Conservation (phyloP, 225 moss, liverwort and hornwort species). For the Rhytidiadelphus loreus region DNA sequence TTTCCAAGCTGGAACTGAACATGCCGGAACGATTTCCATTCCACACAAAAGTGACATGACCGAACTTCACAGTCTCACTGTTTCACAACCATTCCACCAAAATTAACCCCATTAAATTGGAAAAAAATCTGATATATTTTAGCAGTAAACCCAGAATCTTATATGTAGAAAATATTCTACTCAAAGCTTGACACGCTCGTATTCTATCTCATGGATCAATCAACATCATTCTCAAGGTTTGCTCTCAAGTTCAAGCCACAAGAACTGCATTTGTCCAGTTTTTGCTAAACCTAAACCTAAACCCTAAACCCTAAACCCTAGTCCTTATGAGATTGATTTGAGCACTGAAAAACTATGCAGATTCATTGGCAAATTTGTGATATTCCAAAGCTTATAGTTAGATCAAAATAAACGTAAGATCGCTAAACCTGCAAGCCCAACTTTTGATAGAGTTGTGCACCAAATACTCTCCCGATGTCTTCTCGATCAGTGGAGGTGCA, state of each 20-base stretch:
- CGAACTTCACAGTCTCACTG: slow-evolving; percentile 97
- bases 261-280: background rate
- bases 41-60: slow-evolving; percentile 96
- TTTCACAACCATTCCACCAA: slow-evolving; percentile 1
- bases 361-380: background rate
- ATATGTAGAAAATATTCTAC: background rate
- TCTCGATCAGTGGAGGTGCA: slow-evolving; percentile 79
- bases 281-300: too few relatives aligned
- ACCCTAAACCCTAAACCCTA: too few relatives aligned
- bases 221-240: background rate
- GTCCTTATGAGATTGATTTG: background rate
- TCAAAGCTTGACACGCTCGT: background rate
- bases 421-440: slow-evolving; percentile 80
- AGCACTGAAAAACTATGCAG: background rate
- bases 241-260: background rate
- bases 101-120: background rate
- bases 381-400: background rate
- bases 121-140: background rate
- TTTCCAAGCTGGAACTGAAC: slow-evolving; percentile 75
- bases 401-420: background rate
- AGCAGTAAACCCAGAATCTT: background rate
- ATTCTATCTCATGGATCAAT: background rate
- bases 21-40: slow-evolving; percentile 94
- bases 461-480: slow-evolving; percentile 79
- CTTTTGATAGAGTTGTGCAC: slow-evolving; percentile 69